Evolutionary conservation across 2,329 filamentous ascomycete species (phyloP).

Genomic region (Colletotrichum liaoningense): DNA sequence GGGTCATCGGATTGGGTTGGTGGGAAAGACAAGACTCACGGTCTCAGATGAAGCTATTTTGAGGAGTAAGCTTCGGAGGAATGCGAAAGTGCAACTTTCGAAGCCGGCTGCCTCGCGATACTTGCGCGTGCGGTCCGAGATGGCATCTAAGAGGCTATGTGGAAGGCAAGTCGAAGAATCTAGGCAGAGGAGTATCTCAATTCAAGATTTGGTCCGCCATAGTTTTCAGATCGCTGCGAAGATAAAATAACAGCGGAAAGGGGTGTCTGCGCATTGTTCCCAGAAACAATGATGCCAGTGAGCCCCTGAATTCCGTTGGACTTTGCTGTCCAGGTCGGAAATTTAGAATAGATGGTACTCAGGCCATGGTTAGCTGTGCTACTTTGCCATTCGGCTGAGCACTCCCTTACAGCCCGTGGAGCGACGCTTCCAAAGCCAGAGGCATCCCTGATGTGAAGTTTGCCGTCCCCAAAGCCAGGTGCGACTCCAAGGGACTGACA

Average conservation of each 20-base stretch:
- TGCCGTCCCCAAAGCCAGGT: not conserved
- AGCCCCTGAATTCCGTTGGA: not conserved
- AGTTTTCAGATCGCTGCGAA: not conserved
- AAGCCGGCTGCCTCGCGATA: no score
- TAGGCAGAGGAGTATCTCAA: not conserved
- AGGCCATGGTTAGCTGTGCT: no score
- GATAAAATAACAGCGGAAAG: not conserved
- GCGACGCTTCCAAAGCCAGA: not conserved
- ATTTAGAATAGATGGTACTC: no score
- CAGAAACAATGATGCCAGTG: not conserved
- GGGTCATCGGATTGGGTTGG: not conserved
- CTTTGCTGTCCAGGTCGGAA: not conserved
- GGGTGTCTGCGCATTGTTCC: not conserved
- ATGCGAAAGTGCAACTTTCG: not conserved
- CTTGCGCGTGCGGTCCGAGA: no score
- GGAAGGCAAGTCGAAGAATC: not conserved
- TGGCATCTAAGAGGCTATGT: not conserved
- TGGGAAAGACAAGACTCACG: not conserved
- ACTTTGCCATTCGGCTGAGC: not conserved
- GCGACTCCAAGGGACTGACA: not conserved
- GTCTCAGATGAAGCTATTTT: not conserved
- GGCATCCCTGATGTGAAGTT: not conserved
- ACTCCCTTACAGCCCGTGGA: not conserved
- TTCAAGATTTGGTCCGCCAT: no score
- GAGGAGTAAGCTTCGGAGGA: constrained; percentile 9